Percentiles rank a stretch among this genome's conserved stretches.
phyloP scores from a whole-genome alignment of 176 grass and related monocot species.

The Hordeum vulgare region DNA sequence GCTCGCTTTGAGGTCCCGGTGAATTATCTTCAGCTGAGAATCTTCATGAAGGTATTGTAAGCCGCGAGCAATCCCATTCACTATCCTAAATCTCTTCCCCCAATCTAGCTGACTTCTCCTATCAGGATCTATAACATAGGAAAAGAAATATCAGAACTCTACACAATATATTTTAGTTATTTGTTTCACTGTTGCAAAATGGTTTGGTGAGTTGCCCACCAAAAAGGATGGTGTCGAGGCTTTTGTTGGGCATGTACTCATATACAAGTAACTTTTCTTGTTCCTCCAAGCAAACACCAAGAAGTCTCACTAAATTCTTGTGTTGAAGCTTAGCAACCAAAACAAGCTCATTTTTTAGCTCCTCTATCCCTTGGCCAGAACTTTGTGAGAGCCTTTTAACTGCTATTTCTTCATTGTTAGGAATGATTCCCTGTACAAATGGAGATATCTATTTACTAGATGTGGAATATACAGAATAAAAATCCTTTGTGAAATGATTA shows the following conservation, averaged over 20 bases:
- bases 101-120: slow-evolving; percentile 37
- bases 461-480: background rate
- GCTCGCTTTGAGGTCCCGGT: slow-evolving; percentile 46
- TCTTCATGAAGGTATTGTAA: slow-evolving; percentile 87
- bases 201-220: slow-evolving; percentile 19
- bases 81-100: slow-evolving; percentile 44
- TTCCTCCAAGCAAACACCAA: slow-evolving; percentile 73
- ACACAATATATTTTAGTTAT: background rate
- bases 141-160: slow-evolving; percentile 4
- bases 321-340: slow-evolving; percentile 79
- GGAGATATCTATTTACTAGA: background rate
- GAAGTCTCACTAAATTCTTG: slow-evolving; percentile 73
- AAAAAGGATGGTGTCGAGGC: slow-evolving; percentile 72
- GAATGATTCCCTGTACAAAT: slow-evolving; percentile 48
- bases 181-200: background rate
- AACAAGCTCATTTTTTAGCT: slow-evolving; percentile 55
- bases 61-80: slow-evolving; percentile 57
- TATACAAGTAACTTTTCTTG: slow-evolving; percentile 67
- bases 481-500: background rate
- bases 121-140: slow-evolving; percentile 27
- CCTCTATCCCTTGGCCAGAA: slow-evolving; percentile 62
- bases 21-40: slow-evolving; percentile 70
- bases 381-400: slow-evolving; percentile 53
- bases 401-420: slow-evolving; percentile 37
- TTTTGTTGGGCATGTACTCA: slow-evolving; percentile 71